Evolutionary conservation across 164 flowering plant genomes (phyloP).

Genomic region (Sedum album): DNA sequence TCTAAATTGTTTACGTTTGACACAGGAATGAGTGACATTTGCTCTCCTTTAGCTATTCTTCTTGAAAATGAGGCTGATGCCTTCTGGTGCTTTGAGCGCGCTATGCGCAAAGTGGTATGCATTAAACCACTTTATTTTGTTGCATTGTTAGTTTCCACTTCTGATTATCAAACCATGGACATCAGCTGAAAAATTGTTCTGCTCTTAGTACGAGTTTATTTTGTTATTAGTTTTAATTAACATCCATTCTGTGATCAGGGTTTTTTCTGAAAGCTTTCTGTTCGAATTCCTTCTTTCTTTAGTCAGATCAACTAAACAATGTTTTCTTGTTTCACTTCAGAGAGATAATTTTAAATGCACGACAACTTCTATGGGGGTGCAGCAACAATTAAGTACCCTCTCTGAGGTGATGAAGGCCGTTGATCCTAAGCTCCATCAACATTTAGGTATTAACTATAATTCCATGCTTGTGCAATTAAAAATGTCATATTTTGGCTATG

Average conservation of each 20-base stretch:
- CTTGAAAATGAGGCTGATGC: conserved; percentile 90
- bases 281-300: neutral
- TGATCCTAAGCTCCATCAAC: conserved; percentile 91
- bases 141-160: no score
- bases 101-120: conserved; percentile 87
- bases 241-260: no score
- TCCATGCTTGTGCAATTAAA: neutral
- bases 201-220: no score
- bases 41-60: conserved; percentile 84
- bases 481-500: no score
- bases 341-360: conserved; percentile 72
- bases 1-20: neutral
- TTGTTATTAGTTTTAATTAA: no score
- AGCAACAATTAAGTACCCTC: conserved; percentile 61
- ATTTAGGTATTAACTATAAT: conserved; percentile 49
- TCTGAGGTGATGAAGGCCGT: conserved; percentile 58
- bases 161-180: neutral
- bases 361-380: conserved; percentile 71
- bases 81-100: conserved; percentile 88
- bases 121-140: neutral
- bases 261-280: neutral
- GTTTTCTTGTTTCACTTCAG: conserved; percentile 27
- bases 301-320: neutral
- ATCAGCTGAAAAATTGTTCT: no score
- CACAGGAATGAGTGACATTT: conserved; percentile 94